phyloP scores from a whole-genome alignment of 805 yeast species.

The Candida schatavii region DNA sequence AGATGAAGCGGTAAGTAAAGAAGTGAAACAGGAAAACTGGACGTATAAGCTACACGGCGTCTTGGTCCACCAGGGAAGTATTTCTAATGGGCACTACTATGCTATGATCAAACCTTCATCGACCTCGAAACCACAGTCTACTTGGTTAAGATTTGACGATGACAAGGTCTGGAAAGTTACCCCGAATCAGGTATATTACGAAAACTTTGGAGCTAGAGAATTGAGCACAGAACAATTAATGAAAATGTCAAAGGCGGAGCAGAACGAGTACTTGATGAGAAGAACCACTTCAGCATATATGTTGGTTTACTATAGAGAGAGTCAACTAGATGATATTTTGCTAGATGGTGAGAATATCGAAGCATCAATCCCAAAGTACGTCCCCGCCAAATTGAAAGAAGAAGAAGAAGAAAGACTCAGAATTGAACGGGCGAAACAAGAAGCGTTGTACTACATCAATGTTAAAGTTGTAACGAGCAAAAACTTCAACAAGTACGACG shows the following conservation, averaged over 20 bases:
- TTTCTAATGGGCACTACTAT: slow-evolving; percentile 94
- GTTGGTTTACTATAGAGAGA: slow-evolving; percentile 85
- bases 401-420: slow-evolving; percentile 61
- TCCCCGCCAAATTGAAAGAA: slow-evolving; percentile 59
- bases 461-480: slow-evolving; percentile 54
- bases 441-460: slow-evolving; percentile 44
- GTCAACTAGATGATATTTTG: slow-evolving; percentile 54
- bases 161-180: slow-evolving; percentile 91
- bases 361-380: slow-evolving; percentile 53
- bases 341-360: slow-evolving; percentile 49
- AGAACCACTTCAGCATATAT: slow-evolving; percentile 95
- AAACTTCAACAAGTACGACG: slow-evolving; percentile 59
- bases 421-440: slow-evolving; percentile 61
- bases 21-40: slow-evolving; percentile 55
- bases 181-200: slow-evolving; percentile 80
- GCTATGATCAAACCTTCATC: slow-evolving; percentile 83
- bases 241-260: slow-evolving; percentile 55
- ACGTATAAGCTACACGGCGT: slow-evolving; percentile 88
- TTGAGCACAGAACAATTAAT: slow-evolving; percentile 47
- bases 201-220: slow-evolving; percentile 82
- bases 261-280: slow-evolving; percentile 58
- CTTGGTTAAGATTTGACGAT: slow-evolving; percentile 93
- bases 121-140: slow-evolving; percentile 35
- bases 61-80: slow-evolving; percentile 92
- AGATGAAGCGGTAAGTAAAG: slow-evolving; percentile 50